phyloP scores from a whole-genome alignment of 768 basidiomycete species.

The Mycena indigotica region DNA sequence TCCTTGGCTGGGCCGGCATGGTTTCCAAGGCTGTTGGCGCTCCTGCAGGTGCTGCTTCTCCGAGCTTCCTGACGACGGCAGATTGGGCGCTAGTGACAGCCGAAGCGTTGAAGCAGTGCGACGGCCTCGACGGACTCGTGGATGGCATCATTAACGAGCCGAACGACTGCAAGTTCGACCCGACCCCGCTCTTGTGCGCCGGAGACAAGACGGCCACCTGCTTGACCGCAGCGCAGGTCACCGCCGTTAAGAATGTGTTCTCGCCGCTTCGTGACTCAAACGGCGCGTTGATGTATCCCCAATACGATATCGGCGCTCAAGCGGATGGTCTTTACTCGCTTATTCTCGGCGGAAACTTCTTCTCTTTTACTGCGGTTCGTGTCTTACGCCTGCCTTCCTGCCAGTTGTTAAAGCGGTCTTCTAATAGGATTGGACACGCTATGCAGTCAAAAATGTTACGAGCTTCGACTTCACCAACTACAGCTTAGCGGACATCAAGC shows the following conservation, averaged over 20 bases:
- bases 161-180: constrained; percentile 23
- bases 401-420: neutral
- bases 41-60: constrained; percentile 2
- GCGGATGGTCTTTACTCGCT: neutral
- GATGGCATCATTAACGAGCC: constrained; percentile 29
- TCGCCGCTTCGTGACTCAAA: constrained; percentile 17
- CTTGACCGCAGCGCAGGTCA: constrained; percentile 23
- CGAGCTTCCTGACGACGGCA: constrained; percentile 20
- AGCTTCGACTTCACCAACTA: neutral
- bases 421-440: constrained; percentile 6
- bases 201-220: constrained; percentile 10
- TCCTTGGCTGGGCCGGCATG: constrained; percentile 2
- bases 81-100: constrained; percentile 22
- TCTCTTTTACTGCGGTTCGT: neutral
- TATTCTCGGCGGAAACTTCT: neutral
- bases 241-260: constrained; percentile 20
- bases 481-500: neutral
- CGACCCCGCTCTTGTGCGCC: constrained; percentile 19
- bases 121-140: constrained; percentile 14
- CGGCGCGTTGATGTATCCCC: constrained; percentile 19
- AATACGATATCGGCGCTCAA: constrained; percentile 23
- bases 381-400: neutral
- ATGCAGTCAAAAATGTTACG: neutral
- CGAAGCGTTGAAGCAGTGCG: constrained; percentile 25
- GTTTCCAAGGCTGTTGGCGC: constrained; percentile 3